These are phyloP conservation scores for Mycosphaerella arachidis DNA, from an alignment of 2,329 filamentous ascomycete genomes.

Conservation along the genomic window DNA sequence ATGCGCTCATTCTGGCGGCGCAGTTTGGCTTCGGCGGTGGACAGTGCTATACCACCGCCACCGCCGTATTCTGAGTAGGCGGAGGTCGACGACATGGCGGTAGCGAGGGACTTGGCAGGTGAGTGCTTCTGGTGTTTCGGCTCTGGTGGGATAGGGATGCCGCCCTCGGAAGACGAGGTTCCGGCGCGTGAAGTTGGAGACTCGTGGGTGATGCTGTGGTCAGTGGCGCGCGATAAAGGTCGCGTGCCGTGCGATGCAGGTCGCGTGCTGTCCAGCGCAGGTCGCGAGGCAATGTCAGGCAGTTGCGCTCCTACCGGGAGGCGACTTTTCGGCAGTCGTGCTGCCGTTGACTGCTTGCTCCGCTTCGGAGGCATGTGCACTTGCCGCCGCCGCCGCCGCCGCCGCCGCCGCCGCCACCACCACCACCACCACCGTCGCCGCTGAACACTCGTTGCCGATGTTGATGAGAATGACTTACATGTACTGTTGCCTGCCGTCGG, in stretches of 20 bases:
- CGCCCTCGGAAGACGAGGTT: slow-evolving; percentile 1
- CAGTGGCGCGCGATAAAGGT: slow-evolving; percentile 9
- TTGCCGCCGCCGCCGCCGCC: neutral
- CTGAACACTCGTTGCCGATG: neutral
- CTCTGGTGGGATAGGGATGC: neutral
- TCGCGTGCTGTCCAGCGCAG: neutral
- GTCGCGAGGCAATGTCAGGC: neutral
- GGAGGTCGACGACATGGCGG: slow-evolving; percentile 14
- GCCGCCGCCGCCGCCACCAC: no score
- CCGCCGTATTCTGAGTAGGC: slow-evolving; percentile 5
- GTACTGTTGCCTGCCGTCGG: neutral
- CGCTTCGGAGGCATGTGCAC: neutral
- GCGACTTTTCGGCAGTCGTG: slow-evolving; percentile 20
- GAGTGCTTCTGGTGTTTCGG: neutral
- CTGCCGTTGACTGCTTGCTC: slow-evolving; percentile 4
- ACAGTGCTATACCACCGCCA: slow-evolving; percentile 1
- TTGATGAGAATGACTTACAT: neutral
- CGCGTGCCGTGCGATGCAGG: slow-evolving; percentile 10
- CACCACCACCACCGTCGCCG: neutral
- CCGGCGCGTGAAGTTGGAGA: slow-evolving; percentile 4
- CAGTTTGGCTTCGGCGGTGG: slow-evolving; percentile 30
- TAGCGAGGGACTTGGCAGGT: neutral
- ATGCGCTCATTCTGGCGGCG: slow-evolving; percentile 33
- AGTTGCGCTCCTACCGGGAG: slow-evolving; percentile 28
- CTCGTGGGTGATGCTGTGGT: slow-evolving; percentile 1